These are phyloP conservation scores for Cladosporium halotolerans DNA, from an alignment of 2,329 filamentous ascomycete genomes.

Conservation along the genomic window DNA sequence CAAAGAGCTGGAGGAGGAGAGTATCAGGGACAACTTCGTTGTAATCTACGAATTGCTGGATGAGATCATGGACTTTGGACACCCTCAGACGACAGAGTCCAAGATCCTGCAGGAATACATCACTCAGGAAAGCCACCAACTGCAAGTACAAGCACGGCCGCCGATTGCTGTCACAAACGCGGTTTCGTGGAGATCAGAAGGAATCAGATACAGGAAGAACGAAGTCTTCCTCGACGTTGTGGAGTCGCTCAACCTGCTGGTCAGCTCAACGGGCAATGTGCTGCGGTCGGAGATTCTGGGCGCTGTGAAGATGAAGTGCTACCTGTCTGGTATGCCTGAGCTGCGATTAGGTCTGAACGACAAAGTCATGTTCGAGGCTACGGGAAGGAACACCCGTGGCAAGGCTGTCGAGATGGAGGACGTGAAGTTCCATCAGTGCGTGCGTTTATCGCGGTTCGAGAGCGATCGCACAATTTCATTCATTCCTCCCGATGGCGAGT, in stretches of 20 bases:
- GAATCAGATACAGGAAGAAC: constrained; percentile 97
- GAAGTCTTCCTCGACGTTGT: constrained; percentile 98
- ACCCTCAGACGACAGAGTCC: constrained; percentile 94
- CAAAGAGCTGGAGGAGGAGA: constrained; percentile 97
- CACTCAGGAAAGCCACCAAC: constrained; percentile 97
- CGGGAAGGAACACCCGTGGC: constrained; percentile 83
- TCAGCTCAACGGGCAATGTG: constrained; percentile 90
- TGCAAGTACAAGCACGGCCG: constrained; percentile 90
- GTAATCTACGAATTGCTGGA: constrained; percentile 98
- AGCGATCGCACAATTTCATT: constrained; percentile 99
- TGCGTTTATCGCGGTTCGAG: constrained; percentile 90
- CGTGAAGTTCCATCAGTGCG: constrained; percentile 98
- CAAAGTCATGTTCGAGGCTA: constrained; percentile 99
- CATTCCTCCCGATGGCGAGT: constrained; percentile 96
- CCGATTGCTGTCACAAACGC: constrained; percentile 98
- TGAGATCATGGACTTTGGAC: constrained; percentile 99
- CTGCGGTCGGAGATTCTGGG: constrained; percentile 93
- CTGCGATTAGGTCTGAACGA: constrained; percentile 90
- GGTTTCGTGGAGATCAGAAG: constrained; percentile 95
- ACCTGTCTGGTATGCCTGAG: constrained; percentile 96
- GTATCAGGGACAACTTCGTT: constrained; percentile 98
- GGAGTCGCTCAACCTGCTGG: constrained; percentile 91
- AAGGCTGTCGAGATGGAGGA: constrained; percentile 99
- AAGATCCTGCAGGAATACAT: constrained; percentile 98
- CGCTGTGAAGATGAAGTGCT: constrained; percentile 99